Base-by-base conservation (phyloP, 2,329 filamentous ascomycete species). In the Cercospora citrullina region DNA sequence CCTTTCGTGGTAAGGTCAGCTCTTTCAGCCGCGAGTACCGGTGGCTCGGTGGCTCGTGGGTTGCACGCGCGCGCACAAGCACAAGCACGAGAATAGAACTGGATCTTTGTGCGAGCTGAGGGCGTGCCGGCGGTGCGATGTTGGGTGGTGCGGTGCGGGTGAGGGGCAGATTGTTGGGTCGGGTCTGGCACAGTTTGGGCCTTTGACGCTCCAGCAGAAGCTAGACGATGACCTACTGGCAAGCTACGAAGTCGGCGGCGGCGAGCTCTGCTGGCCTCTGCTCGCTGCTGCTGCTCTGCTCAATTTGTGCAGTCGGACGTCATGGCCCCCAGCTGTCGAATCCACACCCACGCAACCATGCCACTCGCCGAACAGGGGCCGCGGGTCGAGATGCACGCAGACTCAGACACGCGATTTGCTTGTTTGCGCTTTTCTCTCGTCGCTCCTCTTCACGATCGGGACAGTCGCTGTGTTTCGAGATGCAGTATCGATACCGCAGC, bases 1-100 rank as follows among this genome's bases (percentile, higher is more conserved):
- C 26, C 14, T n/a, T 18, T n/a, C 21, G 60, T 48, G 39, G 23
- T n/a, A n/a, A 30, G 30, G 26, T 16, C 53, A 58, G 53, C 53
- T 58, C 23, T 26, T 51, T 62, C 60, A 53, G 60, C 60, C 60
- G 60, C 60, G 23, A 51, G 60, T 62, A 62, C 60, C 60, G 60
- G 28, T 18, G 60, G 60, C 2, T 51, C 39, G 14, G 21, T 26
- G 28, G 36, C 60, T 62, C 36, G 60, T 62, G 60, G 60, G 8
- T 26, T 16, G 28, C 60, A 62, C 36, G 42, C 60, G 39, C 60
- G 60, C 39, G 60, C 36, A 30, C 30, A 42, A 18, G 60, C 36
- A 30, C 30, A 42, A 18, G 58, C 14, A 5, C 58, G 58, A 33
- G 30, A 42, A 60, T 26, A 60, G 58, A 21, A 60, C 9, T 36